phyloP scores from a whole-genome alignment of 108 stramenopile species.

The Fistulifera solaris region DNA sequence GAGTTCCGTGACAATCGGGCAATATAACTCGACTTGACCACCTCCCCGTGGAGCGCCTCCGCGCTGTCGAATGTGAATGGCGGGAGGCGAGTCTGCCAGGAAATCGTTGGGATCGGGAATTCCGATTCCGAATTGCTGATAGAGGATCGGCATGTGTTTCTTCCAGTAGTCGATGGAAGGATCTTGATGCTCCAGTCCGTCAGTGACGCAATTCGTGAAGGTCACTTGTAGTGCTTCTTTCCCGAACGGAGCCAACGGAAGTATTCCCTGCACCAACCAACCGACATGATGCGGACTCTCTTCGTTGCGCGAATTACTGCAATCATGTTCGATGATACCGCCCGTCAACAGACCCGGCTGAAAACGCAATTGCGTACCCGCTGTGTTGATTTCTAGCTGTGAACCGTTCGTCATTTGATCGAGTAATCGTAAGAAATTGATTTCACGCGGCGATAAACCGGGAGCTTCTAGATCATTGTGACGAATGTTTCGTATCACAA shows the following conservation, averaged over 20 bases:
- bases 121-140: conserved; percentile 86
- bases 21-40: conserved; percentile 77
- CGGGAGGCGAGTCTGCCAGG: conserved; percentile 24
- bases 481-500: conserved; percentile 81
- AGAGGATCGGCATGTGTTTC: conserved; percentile 68
- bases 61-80: conserved; percentile 41
- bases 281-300: conserved; percentile 53
- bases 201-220: conserved; percentile 66
- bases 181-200: conserved; percentile 53
- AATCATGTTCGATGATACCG: conserved; percentile 82
- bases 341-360: conserved; percentile 89
- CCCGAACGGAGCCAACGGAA: conserved; percentile 92
- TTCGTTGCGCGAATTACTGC: conserved; percentile 33
- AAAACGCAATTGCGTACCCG: conserved; percentile 92
- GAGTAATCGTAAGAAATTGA: conserved; percentile 81
- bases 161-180: conserved; percentile 81
- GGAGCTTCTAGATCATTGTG: conserved; percentile 65
- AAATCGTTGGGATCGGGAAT: conserved; percentile 31
- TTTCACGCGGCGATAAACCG: conserved; percentile 76
- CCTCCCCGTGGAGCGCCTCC: conserved; percentile 81
- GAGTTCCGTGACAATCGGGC: conserved; percentile 83
- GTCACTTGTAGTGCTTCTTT: conserved; percentile 78
- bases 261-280: conserved; percentile 95
- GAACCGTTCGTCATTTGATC: conserved; percentile 95
- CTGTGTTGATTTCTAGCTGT: conserved; percentile 93